These are phyloP conservation scores for Globisporangium recalcitrans DNA, from an alignment of 352 stramenopile genomes.

Conservation along the genomic window DNA sequence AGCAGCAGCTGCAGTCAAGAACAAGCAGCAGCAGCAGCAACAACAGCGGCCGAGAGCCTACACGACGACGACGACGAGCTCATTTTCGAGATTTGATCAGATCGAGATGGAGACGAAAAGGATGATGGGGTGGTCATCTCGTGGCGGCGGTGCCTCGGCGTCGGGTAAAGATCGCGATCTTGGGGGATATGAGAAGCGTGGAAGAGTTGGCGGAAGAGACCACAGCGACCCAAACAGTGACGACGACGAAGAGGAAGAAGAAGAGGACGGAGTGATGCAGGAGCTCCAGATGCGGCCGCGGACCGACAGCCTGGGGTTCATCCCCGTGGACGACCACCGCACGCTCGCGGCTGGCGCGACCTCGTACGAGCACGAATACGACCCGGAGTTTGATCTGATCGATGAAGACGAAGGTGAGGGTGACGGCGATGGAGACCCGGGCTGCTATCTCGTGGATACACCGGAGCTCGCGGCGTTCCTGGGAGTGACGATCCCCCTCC, in stretches of 20 bases:
- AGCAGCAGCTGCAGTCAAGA: background rate
- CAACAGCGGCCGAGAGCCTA: background rate
- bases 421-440: background rate
- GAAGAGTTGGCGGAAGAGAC: background rate
- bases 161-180: constrained; percentile 3
- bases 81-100: background rate
- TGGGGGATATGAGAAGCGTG: background rate
- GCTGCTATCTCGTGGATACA: constrained; percentile 12
- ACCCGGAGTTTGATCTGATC: background rate
- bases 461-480: constrained; percentile 17
- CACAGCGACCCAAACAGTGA: background rate
- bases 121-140: constrained; percentile 10
- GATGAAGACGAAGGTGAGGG: background rate
- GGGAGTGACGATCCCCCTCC: background rate
- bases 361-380: background rate
- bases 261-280: background rate
- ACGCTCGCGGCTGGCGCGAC: background rate
- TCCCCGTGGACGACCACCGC: background rate
- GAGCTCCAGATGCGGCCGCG: constrained; percentile 5
- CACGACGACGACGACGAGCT: background rate
- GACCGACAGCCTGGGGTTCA: background rate
- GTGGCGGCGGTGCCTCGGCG: background rate
- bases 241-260: background rate
- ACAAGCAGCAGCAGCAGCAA: constrained; percentile 2
- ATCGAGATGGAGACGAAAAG: constrained; percentile 7